Evolutionary conservation across 148 eudicot genomes (phyloP).

Genomic region (Pharnaceum exiguum): DNA sequence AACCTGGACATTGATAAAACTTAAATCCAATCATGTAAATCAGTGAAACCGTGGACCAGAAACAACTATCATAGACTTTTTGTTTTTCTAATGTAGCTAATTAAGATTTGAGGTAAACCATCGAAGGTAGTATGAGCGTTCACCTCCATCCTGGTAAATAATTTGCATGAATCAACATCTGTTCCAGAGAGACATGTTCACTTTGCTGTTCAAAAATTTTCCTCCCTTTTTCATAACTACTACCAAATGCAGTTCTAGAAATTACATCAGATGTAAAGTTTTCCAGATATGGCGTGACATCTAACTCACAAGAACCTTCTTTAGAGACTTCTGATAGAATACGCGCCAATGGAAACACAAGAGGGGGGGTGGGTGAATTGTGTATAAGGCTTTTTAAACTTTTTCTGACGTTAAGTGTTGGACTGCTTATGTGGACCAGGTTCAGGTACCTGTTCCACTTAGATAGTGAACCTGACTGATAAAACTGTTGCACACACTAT

Average conservation of each 20-base stretch:
- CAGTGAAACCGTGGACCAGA: neutral
- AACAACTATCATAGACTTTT: neutral
- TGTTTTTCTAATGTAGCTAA: too few relatives aligned
- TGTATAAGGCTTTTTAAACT: too few relatives aligned
- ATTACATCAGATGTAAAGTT: conserved; percentile 14
- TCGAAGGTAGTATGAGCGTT: too few relatives aligned
- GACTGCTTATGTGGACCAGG: too few relatives aligned
- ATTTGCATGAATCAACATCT: neutral
- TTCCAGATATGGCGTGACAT: conserved; percentile 17
- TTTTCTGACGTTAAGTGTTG: too few relatives aligned
- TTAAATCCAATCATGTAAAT: neutral
- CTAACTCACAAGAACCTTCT: conserved; percentile 3
- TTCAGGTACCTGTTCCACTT: too few relatives aligned
- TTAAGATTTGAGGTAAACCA: too few relatives aligned
- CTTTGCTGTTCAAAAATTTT: conserved; percentile 11
- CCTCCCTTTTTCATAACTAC: conserved; percentile 15
- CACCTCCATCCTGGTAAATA: conserved; percentile 25
- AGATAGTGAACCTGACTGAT: too few relatives aligned
- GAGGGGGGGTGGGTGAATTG: too few relatives aligned
- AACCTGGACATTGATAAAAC: neutral
- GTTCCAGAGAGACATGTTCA: conserved; percentile 8
- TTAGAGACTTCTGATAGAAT: neutral
- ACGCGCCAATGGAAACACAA: too few relatives aligned
- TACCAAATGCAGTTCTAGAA: conserved; percentile 19
- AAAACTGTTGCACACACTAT: too few relatives aligned